phyloP scores from a whole-genome alignment of 495 filamentous ascomycete species.

The Xylaria sp. region DNA sequence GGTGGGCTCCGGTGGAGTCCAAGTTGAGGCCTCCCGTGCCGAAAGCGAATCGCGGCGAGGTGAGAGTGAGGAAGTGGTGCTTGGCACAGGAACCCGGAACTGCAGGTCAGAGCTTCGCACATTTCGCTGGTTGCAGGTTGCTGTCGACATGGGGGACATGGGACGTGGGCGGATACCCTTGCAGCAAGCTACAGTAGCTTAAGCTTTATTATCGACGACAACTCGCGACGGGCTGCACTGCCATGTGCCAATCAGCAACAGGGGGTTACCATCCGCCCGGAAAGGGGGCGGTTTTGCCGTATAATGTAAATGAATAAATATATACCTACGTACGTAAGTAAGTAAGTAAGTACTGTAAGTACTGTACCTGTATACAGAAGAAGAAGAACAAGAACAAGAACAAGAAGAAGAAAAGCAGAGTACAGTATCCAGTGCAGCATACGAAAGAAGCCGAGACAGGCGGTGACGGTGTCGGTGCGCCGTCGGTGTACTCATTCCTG shows the following conservation, averaged over 20 bases:
- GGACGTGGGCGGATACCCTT: constrained; percentile 15
- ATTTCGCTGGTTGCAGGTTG: no score
- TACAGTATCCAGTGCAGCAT: no score
- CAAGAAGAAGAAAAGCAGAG: no score
- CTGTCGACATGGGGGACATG: constrained; percentile 10
- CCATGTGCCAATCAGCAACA: constrained; percentile 10
- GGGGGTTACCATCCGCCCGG: constrained; percentile 9
- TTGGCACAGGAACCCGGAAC: constrained; percentile 22
- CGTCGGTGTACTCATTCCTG: constrained; percentile 14
- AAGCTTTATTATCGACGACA: constrained; percentile 7
- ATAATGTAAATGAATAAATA: no score
- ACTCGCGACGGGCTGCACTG: constrained; percentile 8
- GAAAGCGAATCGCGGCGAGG: constrained; percentile 17
- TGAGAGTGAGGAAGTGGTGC: constrained; percentile 14
- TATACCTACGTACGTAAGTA: no score
- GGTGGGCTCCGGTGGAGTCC: constrained; percentile 20
- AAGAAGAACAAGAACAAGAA: not conserved
- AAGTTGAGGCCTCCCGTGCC: constrained; percentile 23
- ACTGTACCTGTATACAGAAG: not conserved
- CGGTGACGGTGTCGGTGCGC: constrained; percentile 19
- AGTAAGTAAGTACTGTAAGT: no score
- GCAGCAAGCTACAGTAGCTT: not conserved
- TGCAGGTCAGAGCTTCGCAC: constrained; percentile 24
- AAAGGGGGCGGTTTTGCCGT: constrained; percentile 4
- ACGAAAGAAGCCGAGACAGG: not conserved